Base-by-base conservation (phyloP, 495 filamentous ascomycete species). In the Hypoxylon fuscum region DNA sequence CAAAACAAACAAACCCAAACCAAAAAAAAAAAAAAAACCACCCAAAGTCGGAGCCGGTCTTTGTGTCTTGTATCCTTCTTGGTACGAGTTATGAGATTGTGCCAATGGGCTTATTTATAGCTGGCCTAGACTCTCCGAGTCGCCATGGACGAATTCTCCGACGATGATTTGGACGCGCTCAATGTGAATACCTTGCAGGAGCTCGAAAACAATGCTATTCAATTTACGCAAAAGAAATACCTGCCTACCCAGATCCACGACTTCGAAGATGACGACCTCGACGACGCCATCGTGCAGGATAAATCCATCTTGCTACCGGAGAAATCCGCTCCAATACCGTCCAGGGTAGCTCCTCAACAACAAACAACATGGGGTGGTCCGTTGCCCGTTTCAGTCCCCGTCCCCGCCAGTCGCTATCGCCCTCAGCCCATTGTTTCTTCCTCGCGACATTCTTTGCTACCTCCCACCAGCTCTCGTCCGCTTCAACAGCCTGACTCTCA, bases 171-270 rank as follows among this genome's bases (percentile, higher is more conserved):
- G 63, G 78, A 80, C 52, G 63, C 72, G 40, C 72, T 82, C n/a
- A 71, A 78, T 69, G 75, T 72, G 55, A 72, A 70, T 22, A 61
- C 64, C 23, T 64, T 81, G 12, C 69, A 79, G 47, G 71, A 81
- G 54, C 74, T 82, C 38, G 79, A 82, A 55, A 73, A 79, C 67
- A 74, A 75, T 59, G 79, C 79, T 21, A 73, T 82, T 55, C 75
- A 77, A 49, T 72, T 68, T 45, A 82, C 79, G 22, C 79, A 82
- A 44, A 68, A 59, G 42, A 62, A 59, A 11, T 64, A 66, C 18
- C 53, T 41, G 27, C 37, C 58, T 0, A 54, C 55, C 10, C 69
- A 62, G 42, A 57, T 72, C 7, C 76, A 66, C 20, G 58, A 55
- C 10, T 53, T 66, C 50, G 73, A 73, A 25, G 72, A 74, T 21